Base-by-base conservation (phyloP, 305 asterid species). In the Fraxinus platypoda region DNA sequence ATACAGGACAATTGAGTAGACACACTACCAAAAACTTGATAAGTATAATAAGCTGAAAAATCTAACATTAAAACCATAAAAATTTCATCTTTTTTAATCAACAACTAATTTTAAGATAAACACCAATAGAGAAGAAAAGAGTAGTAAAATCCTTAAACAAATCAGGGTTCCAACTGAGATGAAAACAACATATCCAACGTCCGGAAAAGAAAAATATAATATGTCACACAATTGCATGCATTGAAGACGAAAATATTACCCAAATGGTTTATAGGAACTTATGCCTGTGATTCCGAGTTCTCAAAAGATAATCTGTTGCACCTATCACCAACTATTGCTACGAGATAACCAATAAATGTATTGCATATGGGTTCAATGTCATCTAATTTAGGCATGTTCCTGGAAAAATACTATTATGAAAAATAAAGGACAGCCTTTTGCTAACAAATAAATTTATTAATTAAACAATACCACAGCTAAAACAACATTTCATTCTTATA, bases 21-120 rank as follows among this genome's bases (percentile, higher is more conserved):
- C 3, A 25, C 73, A 74, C 37, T n/a, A 35, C 4, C 74, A 30
- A 21, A 21, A 84, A 76, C 80, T 80, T 25, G 78, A 74, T 5
- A 73, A 59, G 35, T 19, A 72, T 49, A 25, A 74, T 35, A 57
- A 66, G 75, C 59, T 52, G 7, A 23, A 9, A 77, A 17, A 54
- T 76, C 28, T 8, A 62, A n/a, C 75, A 74, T 52, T 76, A 71
- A 79, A 64, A 26, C 52, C 71, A 77, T 54, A 78, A 62, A 9
- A 70, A 1, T 28, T 31, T 46, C 81, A 64, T 70, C 76, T 59
- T 26, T 57, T 52, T 5, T 59, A 7, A 59, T 59, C 70, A 62
- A 23, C 46, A 12, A 2, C n/a, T 23, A 19, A 49, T 23, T 19
- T 70, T 7, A 59, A 76, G 52, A 62, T 43, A 6, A 43, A 41